Evolutionary conservation across 805 yeast genomes (phyloP).

Genomic region (Cyberlindnera nakhonratchasimensis): DNA sequence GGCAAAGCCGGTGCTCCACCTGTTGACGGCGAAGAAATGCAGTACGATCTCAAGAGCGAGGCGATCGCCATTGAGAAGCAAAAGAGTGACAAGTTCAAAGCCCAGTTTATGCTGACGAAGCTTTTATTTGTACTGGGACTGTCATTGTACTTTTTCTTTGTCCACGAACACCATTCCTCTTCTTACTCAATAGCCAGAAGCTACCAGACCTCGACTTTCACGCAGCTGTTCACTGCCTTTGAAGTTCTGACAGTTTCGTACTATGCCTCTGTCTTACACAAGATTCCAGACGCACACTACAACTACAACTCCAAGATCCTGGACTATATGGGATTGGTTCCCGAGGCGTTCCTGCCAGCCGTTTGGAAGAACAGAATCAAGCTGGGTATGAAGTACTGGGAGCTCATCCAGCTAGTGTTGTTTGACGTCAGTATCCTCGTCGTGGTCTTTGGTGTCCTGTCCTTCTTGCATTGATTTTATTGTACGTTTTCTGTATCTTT

Average conservation of each 20-base stretch:
- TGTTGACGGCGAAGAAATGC: not conserved
- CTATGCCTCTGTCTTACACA: slow-evolving; percentile 17
- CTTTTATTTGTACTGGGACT: slow-evolving; percentile 5
- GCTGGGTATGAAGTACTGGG: slow-evolving; percentile 25
- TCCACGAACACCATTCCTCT: slow-evolving; percentile 13
- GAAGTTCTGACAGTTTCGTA: slow-evolving; percentile 21
- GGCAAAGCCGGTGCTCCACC: slow-evolving; percentile 3
- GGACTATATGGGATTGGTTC: slow-evolving; percentile 22
- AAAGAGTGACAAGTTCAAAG: slow-evolving; percentile 24
- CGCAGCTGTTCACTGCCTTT: slow-evolving; percentile 18
- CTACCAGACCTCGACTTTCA: slow-evolving; percentile 12
- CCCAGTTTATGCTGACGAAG: slow-evolving; percentile 20
- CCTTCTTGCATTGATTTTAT: slow-evolving; percentile 15
- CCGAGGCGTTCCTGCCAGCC: slow-evolving; percentile 18
- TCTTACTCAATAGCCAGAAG: slow-evolving; percentile 11
- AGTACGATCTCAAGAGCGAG: slow-evolving; percentile 9
- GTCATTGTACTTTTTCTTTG: slow-evolving; percentile 14
- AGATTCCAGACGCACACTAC: slow-evolving; percentile 21
- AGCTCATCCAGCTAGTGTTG: slow-evolving; percentile 21
- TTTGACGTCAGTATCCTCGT: slow-evolving; percentile 25
- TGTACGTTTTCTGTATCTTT: not conserved
- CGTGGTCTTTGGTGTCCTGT: slow-evolving; percentile 22
- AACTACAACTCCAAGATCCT: slow-evolving; percentile 24
- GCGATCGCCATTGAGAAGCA: slow-evolving; percentile 16
- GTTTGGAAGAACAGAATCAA: slow-evolving; percentile 22